These are phyloP conservation scores for Trichocladium uniseriatum DNA, from an alignment of 495 filamentous ascomycete genomes.

Conservation along the genomic window DNA sequence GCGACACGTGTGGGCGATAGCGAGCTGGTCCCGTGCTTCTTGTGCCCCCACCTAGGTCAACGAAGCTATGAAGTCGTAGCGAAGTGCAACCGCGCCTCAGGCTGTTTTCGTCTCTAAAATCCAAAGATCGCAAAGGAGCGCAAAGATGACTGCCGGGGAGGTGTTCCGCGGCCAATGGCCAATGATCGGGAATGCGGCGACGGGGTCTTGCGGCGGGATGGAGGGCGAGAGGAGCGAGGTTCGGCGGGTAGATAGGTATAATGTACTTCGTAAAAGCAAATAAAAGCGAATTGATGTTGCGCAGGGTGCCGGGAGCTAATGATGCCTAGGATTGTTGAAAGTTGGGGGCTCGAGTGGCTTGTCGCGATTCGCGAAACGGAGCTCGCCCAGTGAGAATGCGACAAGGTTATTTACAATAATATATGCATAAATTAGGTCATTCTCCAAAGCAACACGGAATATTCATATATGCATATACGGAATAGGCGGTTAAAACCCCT, in stretches of 20 bases:
- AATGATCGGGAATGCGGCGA: not conserved
- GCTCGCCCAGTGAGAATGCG: not conserved
- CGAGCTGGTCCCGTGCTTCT: not conserved
- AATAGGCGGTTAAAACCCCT: too few relatives aligned
- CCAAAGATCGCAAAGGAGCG: not conserved
- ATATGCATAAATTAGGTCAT: not conserved
- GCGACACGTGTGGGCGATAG: not conserved
- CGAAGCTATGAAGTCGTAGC: not conserved
- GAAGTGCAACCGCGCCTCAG: not conserved
- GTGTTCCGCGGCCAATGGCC: not conserved
- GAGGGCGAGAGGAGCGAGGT: not conserved
- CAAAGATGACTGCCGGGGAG: not conserved
- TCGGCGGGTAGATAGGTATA: not conserved
- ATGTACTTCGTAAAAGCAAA: too few relatives aligned
- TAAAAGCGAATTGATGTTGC: too few relatives aligned
- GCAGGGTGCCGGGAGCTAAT: too few relatives aligned
- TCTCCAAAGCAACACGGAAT: too few relatives aligned
- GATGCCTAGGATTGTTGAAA: too few relatives aligned
- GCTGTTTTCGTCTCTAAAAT: not conserved
- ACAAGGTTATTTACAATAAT: not conserved
- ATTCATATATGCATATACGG: too few relatives aligned
- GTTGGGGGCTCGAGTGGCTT: not conserved
- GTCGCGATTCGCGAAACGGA: not conserved
- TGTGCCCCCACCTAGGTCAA: not conserved
- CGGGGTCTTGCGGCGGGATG: not conserved